Conservation (phyloP, 208 protist species). For the Leishmania mexicana region DNA sequence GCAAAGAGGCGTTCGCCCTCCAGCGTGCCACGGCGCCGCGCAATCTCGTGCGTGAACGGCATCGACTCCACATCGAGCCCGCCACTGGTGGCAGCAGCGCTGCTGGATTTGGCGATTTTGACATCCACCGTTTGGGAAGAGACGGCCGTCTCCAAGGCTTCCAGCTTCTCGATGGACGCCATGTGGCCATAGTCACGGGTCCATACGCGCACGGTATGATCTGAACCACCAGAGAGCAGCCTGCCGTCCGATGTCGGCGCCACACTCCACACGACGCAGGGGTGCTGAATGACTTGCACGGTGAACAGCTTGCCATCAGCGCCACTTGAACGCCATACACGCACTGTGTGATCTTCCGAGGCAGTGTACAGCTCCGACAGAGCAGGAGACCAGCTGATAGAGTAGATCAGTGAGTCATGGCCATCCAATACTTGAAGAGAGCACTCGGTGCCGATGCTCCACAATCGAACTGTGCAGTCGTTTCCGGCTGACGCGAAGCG, state of each 20-base stretch:
- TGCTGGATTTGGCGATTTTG: slow-evolving; percentile 27
- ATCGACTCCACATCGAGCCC: slow-evolving; percentile 42
- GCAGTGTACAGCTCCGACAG: slow-evolving; percentile 70
- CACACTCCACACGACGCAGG: slow-evolving; percentile 91
- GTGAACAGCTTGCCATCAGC: slow-evolving; percentile 7
- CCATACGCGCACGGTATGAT: slow-evolving; percentile 91
- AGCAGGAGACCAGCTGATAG: slow-evolving; percentile 45
- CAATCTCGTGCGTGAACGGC: slow-evolving; percentile 51
- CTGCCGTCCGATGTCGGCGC: slow-evolving; percentile 37
- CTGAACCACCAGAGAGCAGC: slow-evolving; percentile 79
- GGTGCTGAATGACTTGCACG: slow-evolving; percentile 86
- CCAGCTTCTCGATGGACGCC: slow-evolving; percentile 67
- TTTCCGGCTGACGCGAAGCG: slow-evolving; percentile 72
- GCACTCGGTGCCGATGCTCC: slow-evolving; percentile 34
- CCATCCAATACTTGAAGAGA: slow-evolving; percentile 35
- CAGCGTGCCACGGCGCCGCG: slow-evolving; percentile 25
- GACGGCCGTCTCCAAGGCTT: slow-evolving; percentile 50
- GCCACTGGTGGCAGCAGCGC: slow-evolving; percentile 15
- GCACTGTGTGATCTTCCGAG: slow-evolving; percentile 88
- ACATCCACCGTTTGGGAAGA: slow-evolving; percentile 69
- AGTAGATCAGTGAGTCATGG: slow-evolving; percentile 79
- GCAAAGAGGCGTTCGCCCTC: slow-evolving; percentile 75
- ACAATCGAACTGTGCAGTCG: slow-evolving; percentile 63
- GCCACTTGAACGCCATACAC: slow-evolving; percentile 57
- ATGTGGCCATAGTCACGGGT: slow-evolving; percentile 57